Conservation (phyloP, 2,329 filamentous ascomycete species). For the Parastagonospora nodorum region DNA sequence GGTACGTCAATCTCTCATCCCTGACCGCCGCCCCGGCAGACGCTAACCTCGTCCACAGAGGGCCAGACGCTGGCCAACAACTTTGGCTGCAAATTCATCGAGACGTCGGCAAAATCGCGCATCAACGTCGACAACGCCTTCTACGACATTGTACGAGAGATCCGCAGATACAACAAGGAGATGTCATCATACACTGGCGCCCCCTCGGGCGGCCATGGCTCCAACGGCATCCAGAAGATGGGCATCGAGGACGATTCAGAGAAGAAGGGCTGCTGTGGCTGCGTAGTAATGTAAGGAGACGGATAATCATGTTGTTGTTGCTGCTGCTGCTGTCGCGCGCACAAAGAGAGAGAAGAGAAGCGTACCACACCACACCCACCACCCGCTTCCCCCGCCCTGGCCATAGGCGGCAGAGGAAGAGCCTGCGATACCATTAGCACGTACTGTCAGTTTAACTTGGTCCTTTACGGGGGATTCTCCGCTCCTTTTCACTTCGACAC, state of each 20-base stretch:
- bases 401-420: constrained; percentile 27
- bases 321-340: constrained; percentile 3
- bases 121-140: constrained; percentile 99
- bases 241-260: constrained; percentile 73
- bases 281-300: constrained; percentile 75
- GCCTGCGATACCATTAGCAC: constrained; percentile 43
- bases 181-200: constrained; percentile 84
- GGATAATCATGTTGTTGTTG: constrained; percentile 15
- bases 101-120: constrained; percentile 96
- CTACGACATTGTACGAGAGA: constrained; percentile 97
- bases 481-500: constrained; percentile 25
- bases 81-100: constrained; percentile 98
- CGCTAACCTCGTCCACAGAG: constrained; percentile 63
- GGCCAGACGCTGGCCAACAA: constrained; percentile 82
- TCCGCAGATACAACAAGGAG: constrained; percentile 97
- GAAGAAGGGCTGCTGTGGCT: constrained; percentile 80
- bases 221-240: constrained; percentile 71
- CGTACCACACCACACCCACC: constrained; percentile 27
- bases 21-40: constrained; percentile 3
- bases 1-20: constrained; percentile 62
- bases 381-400: constrained; percentile 20
- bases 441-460: constrained; percentile 37
- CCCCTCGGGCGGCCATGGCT: constrained; percentile 60
- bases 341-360: constrained; percentile 21
- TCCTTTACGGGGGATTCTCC: neutral